phyloP scores from a whole-genome alignment of 768 basidiomycete genomes.

The Baorangia bicolor region DNA sequence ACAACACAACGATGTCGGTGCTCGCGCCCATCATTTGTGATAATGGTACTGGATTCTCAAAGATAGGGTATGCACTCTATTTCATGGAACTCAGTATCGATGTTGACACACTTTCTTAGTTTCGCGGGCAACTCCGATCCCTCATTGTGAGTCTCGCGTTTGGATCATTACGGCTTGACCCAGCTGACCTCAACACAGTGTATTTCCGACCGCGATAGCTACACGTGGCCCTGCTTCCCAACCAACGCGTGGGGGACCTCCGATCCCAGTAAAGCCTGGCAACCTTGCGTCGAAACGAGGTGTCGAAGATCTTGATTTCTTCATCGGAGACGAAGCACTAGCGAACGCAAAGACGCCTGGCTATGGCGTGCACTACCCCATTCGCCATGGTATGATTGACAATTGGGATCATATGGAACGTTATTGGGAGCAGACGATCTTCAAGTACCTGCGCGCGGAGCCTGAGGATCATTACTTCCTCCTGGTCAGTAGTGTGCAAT shows the following conservation, averaged over 20 bases:
- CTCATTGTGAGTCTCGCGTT: constrained; percentile 70
- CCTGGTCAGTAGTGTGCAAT: constrained; percentile 57
- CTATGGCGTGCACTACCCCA: constrained; percentile 94
- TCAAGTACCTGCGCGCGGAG: constrained; percentile 98
- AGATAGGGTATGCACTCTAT: constrained; percentile 73
- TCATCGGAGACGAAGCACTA: constrained; percentile 97
- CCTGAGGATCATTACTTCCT: constrained; percentile 99
- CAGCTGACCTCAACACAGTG: constrained; percentile 43
- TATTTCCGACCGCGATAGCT: constrained; percentile 98
- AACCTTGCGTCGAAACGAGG: constrained; percentile 96
- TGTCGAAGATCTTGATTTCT: constrained; percentile 98
- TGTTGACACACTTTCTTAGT: constrained; percentile 40
- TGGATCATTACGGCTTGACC: constrained; percentile 2
- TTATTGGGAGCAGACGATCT: constrained; percentile 99
- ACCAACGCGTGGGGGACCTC: constrained; percentile 62
- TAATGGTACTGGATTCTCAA: constrained; percentile 96
- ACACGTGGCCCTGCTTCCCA: constrained; percentile 70
- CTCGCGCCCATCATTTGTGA: constrained; percentile 96
- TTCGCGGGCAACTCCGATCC: constrained; percentile 99
- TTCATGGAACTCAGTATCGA: not conserved
- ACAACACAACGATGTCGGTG: constrained; percentile 58
- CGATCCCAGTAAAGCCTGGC: constrained; percentile 81
- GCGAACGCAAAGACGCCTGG: constrained; percentile 93
- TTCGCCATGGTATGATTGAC: constrained; percentile 96
- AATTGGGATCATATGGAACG: constrained; percentile 99